Percentiles rank a stretch among this genome's conserved stretches.
phyloP scores from a whole-genome alignment of 2,329 filamentous ascomycete species.

The Fusarium sp. region DNA sequence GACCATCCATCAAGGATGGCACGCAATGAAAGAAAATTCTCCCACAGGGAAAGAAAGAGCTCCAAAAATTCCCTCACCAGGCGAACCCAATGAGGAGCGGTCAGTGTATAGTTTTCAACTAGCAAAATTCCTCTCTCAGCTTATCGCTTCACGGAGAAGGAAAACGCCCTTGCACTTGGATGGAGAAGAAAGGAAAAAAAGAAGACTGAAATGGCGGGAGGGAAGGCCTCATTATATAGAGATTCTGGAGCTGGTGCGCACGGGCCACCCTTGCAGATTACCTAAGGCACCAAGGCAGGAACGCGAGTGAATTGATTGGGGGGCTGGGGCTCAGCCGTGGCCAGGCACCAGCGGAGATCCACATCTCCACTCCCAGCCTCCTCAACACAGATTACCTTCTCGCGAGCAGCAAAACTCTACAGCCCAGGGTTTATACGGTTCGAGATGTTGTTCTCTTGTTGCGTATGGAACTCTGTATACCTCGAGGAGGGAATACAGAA shows the following conservation, averaged over 20 bases:
- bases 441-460: too few species aligned
- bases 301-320: conserved; percentile 33
- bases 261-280: conserved; percentile 25
- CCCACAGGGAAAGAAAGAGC: conserved; percentile 46
- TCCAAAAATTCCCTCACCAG: conserved; percentile 81
- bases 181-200: conserved; percentile 62
- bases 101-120: conserved; percentile 87
- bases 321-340: conserved; percentile 13
- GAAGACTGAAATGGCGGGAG: conserved; percentile 45
- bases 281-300: conserved; percentile 34
- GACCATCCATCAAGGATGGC: conserved; percentile 48
- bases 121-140: conserved; percentile 86
- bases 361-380: neutral
- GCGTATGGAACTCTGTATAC: neutral
- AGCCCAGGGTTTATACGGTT: neutral
- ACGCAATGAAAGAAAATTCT: conserved; percentile 58
- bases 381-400: neutral
- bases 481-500: neutral
- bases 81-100: conserved; percentile 75
- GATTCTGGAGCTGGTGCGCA: conserved; percentile 27
- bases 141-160: conserved; percentile 72
- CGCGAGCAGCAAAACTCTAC: neutral
- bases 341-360: conserved; percentile 34
- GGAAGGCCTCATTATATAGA: conserved; percentile 51
- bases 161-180: conserved; percentile 78